Base-by-base conservation (phyloP, 1,284 basidiomycete genomes). In the Neonothopanus nambi region DNA sequence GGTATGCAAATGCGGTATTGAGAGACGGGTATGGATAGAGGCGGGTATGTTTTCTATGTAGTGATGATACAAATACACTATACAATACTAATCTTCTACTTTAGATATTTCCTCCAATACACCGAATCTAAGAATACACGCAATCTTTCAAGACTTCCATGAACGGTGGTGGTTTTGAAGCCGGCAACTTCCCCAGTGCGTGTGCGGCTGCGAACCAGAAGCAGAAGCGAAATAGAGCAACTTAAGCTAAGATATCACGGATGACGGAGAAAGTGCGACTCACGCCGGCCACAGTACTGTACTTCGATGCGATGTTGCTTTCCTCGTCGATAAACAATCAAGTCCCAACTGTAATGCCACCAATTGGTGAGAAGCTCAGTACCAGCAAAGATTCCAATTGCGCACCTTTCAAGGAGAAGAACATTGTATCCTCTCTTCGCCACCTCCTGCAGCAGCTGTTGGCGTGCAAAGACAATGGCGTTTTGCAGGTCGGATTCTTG, bases 351-450 rank as follows among this genome's bases (percentile, higher is more conserved):
- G 62, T 52, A 51, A 20, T 49, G 51, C 39, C 15, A 53, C 52
- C 40, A 36, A 11, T 36, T 37, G 28, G 52, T 58, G 51, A 59
- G 56, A 49, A 44, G 35, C 42, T 49, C 30, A 41, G 13, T n/a
- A n/a, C 52, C 35, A 17, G 38, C 46, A 49, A 37, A 50, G 45
- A 43, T 30, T 54, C 18, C 54, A 53, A 39, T 28, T 13, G 65
- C 76, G 49, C 59, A 87, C 89, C 88, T 84, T 71, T 91, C 89
- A 8, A 74, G 65, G 39, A 90, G 65, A 36, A 91, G 67, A 35
- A 79, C 64, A 63, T 91, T 89, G 63, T 78, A 86, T 1, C 81
- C 77, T 55, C 76, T 77, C 64, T 73, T 78, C n/a, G 64, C 64
- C 8, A 83, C 70, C 61, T 83, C 81, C 56, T 77, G 70, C 52